Evolutionary conservation across 169 alveolate species (phyloP).

Genomic region (Plasmodium adleri): DNA sequence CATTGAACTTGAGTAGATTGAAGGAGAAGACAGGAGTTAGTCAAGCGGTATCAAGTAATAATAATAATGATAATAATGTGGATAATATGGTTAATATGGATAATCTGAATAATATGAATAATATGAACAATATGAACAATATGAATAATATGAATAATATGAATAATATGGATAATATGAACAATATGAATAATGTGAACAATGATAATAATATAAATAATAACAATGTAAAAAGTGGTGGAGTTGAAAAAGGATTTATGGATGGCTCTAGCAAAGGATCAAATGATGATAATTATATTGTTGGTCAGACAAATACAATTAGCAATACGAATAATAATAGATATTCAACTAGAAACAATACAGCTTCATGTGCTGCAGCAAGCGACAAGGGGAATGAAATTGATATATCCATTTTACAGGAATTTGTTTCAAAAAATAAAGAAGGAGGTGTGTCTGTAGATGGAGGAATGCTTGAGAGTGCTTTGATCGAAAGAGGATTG

Average conservation of each 20-base stretch:
- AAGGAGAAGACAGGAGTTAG: slow-evolving; percentile 33
- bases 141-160: too few relatives aligned
- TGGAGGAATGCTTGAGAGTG: background rate
- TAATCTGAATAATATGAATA: too few relatives aligned
- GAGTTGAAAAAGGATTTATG: slow-evolving; percentile 15
- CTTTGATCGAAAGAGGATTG: too few relatives aligned
- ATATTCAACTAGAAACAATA: slow-evolving; percentile 37
- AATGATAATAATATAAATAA: background rate
- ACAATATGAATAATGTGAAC: too few relatives aligned
- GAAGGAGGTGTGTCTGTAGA: slow-evolving; percentile 8
- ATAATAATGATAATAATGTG: background rate
- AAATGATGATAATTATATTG: slow-evolving; percentile 21
- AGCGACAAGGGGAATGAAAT: slow-evolving; percentile 25
- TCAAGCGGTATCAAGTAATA: too few relatives aligned
- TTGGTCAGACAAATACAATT: background rate
- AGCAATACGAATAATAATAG: background rate
- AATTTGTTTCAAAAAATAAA: slow-evolving; percentile 51
- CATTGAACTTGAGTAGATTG: slow-evolving; percentile 35
- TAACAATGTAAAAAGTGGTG: too few relatives aligned
- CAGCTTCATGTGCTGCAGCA: slow-evolving; percentile 22
- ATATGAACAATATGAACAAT: too few relatives aligned
- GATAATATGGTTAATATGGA: too few relatives aligned
- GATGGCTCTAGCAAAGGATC: slow-evolving; percentile 64
- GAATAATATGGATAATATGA: too few relatives aligned
- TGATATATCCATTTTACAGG: slow-evolving; percentile 58